These are phyloP conservation scores for Vaccinium darrowii DNA, from an alignment of 148 eudicot species.

Conservation along the genomic window DNA sequence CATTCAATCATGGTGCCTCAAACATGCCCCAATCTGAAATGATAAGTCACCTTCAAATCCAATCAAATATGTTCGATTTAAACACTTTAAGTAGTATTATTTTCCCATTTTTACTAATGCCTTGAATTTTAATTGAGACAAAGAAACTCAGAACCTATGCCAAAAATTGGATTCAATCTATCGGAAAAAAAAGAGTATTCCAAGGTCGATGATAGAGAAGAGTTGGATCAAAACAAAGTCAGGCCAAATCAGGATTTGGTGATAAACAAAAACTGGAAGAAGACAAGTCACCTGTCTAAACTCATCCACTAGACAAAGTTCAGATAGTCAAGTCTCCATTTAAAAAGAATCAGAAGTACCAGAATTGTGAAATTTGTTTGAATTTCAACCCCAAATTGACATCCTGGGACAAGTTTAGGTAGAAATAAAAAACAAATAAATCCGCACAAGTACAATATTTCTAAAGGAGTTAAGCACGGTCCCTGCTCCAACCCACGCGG, in stretches of 20 bases:
- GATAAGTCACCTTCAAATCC: background rate
- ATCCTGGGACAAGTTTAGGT: background rate
- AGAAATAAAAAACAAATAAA: background rate
- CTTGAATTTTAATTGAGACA: background rate
- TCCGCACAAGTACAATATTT: background rate
- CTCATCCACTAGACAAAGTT: background rate
- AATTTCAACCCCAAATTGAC: background rate
- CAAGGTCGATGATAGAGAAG: background rate
- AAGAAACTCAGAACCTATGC: conserved; percentile 3
- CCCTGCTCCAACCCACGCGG: background rate
- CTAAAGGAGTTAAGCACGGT: background rate
- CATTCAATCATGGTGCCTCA: background rate
- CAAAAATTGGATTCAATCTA: background rate
- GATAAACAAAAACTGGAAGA: background rate
- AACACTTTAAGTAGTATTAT: background rate
- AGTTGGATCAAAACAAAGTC: background rate
- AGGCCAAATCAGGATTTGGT: background rate
- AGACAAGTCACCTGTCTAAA: background rate
- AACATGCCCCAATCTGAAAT: background rate
- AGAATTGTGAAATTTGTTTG: background rate
- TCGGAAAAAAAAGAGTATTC: background rate
- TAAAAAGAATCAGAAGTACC: background rate
- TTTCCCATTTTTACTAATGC: background rate
- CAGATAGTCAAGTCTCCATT: background rate
- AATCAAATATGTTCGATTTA: background rate